These are phyloP conservation scores for Blechomonas ayalai DNA, from an alignment of 208 protist species.

Conservation along the genomic window DNA sequence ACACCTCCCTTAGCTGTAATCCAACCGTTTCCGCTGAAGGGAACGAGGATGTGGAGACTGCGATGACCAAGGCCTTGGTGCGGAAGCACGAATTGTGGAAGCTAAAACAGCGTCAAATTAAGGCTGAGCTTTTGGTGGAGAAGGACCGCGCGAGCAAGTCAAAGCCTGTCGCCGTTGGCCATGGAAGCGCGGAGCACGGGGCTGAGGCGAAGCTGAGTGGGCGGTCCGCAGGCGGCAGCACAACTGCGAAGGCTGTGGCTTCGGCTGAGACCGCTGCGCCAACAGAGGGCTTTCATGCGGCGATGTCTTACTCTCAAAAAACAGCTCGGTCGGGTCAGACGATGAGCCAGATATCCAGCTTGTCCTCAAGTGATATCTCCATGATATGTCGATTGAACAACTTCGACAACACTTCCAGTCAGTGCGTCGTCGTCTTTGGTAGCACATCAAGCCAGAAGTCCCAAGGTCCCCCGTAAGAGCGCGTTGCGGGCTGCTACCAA, in stretches of 20 bases:
- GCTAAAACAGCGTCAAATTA: conserved; percentile 47
- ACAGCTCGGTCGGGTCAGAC: conserved; percentile 12
- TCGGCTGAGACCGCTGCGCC: not conserved
- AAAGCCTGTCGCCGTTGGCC: no score
- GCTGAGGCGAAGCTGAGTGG: not conserved
- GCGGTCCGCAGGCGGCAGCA: not conserved
- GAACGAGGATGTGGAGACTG: conserved; percentile 15
- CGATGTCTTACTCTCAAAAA: conserved; percentile 2
- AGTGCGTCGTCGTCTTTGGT: conserved; percentile 71
- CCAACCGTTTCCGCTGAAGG: no score
- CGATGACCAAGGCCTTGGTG: conserved; percentile 20
- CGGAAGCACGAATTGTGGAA: conserved; percentile 83
- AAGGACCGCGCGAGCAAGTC: no score
- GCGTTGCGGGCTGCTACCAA: no score
- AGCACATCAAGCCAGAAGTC: conserved; percentile 9
- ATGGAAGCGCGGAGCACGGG: not conserved
- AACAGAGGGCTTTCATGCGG: not conserved
- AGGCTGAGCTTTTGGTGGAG: conserved; percentile 21
- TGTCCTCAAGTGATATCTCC: conserved; percentile 56
- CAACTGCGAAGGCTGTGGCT: not conserved
- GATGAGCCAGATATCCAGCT: conserved; percentile 12
- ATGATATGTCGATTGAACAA: conserved; percentile 79
- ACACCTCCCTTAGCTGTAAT: no score
- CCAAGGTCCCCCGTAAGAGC: no score
- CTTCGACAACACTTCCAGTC: conserved; percentile 70